A percentile compares a stretch with the other conserved stretches of the same genome.
Conservation (phyloP, 306 rosid species). For the Psophocarpus tetragonolobus region DNA sequence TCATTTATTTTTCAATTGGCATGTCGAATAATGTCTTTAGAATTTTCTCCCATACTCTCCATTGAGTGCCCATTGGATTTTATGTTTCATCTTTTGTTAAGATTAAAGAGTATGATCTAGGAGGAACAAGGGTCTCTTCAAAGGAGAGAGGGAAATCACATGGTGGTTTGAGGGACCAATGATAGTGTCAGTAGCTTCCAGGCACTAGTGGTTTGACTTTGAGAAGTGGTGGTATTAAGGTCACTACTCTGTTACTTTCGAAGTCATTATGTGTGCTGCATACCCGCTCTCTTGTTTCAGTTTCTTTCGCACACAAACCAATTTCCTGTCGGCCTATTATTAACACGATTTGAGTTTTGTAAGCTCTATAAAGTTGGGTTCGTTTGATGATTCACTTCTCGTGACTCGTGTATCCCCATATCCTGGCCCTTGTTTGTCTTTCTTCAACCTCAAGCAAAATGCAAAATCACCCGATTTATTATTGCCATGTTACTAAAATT, state of each 20-base stretch:
- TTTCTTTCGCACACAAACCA: neutral
- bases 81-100: neutral
- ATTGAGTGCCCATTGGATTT: neutral
- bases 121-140: neutral
- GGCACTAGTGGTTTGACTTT: neutral
- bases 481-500: neutral
- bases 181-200: neutral
- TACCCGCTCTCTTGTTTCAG: neutral
- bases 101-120: neutral
- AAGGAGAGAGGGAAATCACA: neutral
- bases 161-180: neutral
- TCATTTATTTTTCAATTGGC: slow-evolving; percentile 4
- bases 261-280: neutral
- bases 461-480: neutral
- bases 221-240: too few species aligned
- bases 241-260: neutral
- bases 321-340: neutral
- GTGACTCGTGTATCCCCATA: neutral
- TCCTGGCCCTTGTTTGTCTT: neutral
- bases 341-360: neutral
- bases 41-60: neutral
- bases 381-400: neutral
- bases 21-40: neutral
- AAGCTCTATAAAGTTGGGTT: neutral
- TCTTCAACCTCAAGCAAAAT: neutral